Percentiles rank a stretch among this genome's conserved stretches.
Conservation (phyloP, 1,139 yeast genomes). For the Hansenula sp. region DNA sequence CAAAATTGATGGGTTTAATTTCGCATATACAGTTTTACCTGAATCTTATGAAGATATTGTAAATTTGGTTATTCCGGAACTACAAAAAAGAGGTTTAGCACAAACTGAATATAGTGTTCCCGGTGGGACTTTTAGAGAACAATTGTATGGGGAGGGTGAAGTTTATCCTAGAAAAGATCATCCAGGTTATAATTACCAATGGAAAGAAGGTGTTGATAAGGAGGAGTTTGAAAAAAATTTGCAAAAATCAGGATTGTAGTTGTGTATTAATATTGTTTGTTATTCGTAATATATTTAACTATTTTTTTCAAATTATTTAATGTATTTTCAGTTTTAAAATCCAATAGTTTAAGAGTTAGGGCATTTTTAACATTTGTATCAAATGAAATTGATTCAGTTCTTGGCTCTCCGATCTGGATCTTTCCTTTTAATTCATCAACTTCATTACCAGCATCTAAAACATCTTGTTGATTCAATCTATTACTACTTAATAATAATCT, state of each 20-base stretch:
- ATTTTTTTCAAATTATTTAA: background rate
- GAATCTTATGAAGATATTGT: conserved; percentile 30
- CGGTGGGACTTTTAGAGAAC: conserved; percentile 12
- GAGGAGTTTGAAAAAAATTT: conserved; percentile 29
- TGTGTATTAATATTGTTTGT: background rate
- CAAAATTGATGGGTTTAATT: conserved; percentile 32
- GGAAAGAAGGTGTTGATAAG: conserved; percentile 31
- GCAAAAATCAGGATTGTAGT: conserved; percentile 2
- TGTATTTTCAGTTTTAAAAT: background rate
- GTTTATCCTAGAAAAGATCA: conserved; percentile 17
- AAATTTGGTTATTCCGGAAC: conserved; percentile 28
- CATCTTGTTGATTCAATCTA: background rate
- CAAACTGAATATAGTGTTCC: conserved; percentile 26
- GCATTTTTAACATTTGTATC: background rate
- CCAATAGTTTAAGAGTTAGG: background rate
- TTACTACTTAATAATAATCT: background rate
- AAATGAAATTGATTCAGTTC: background rate
- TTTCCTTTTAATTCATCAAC: background rate
- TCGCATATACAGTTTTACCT: conserved; percentile 28
- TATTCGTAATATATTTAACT: background rate
- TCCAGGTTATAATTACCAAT: conserved; percentile 34
- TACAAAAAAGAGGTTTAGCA: conserved; percentile 27
- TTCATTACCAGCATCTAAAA: background rate
- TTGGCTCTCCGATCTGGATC: background rate
- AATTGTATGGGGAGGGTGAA: conserved; percentile 3